A percentile compares a stretch with the other conserved stretches of the same genome.
phyloP scores from a whole-genome alignment of 2,329 filamentous ascomycete genomes.

The Exophiala sideris region DNA sequence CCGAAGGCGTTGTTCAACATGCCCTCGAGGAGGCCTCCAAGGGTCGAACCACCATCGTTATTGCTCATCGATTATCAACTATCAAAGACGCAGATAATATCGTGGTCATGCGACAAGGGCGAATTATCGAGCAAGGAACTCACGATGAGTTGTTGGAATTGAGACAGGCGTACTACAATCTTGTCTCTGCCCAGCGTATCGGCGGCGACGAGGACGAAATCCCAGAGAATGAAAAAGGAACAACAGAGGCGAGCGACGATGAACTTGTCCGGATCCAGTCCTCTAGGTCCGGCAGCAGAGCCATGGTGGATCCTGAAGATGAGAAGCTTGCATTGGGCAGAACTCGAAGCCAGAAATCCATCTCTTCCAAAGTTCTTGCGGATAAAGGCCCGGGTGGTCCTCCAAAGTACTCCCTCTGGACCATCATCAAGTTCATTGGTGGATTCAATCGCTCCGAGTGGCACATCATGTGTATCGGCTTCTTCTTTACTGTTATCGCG shows the following conservation, averaged over 20 bases:
- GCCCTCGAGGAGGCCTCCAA: slow-evolving; percentile 81
- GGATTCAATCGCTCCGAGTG: slow-evolving; percentile 68
- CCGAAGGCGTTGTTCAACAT: slow-evolving; percentile 89
- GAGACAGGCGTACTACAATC: slow-evolving; percentile 71
- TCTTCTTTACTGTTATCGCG: slow-evolving; percentile 59
- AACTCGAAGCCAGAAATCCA: slow-evolving; percentile 51
- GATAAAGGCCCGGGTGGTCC: slow-evolving; percentile 50
- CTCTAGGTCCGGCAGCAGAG: slow-evolving; percentile 29
- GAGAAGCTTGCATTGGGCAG: slow-evolving; percentile 38
- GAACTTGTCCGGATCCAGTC: slow-evolving; percentile 35
- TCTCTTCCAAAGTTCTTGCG: slow-evolving; percentile 69
- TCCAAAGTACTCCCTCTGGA: slow-evolving; percentile 66
- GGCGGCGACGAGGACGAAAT: slow-evolving; percentile 50
- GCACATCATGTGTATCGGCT: slow-evolving; percentile 1
- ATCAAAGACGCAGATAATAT: slow-evolving; percentile 95
- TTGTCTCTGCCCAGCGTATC: slow-evolving; percentile 87
- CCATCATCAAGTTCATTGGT: slow-evolving; percentile 72
- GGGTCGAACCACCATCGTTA: slow-evolving; percentile 90
- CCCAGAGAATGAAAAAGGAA: slow-evolving; percentile 31
- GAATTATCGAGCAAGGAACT: slow-evolving; percentile 88
- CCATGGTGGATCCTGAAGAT: slow-evolving; percentile 32
- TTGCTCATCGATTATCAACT: slow-evolving; percentile 91
- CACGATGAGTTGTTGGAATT: slow-evolving; percentile 73
- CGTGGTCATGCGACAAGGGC: slow-evolving; percentile 80
- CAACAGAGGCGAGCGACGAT: slow-evolving; percentile 29